Base-by-base conservation (phyloP, 108 stramenopile genomes). In the Epithemia pelagica region DNA sequence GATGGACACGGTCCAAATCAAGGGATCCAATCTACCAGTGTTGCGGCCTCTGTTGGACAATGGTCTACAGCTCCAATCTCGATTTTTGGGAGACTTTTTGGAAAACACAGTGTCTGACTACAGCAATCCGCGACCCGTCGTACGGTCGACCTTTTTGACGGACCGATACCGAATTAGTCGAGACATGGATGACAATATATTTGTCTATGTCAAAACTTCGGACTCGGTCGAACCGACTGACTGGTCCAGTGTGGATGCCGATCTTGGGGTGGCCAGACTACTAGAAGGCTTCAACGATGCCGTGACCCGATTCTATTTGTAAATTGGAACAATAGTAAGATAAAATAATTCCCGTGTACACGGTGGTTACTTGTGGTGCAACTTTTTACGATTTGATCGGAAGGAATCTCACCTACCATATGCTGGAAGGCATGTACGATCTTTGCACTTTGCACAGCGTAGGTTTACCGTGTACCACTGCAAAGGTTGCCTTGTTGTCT, bases 1-100 rank as follows among this genome's bases (percentile, higher is more conserved):
- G 54, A 86, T 90, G 86, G 85, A 87, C 64, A 87, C 83, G 5
- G 92, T 91, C 10, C 77, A 91, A 71, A 89, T 94, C 55, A 87
- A 85, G 67, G 92, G 92, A 24, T 78, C 74, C 23, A 94, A 94
- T 59, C 58, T 94, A 46, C 92, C 90, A 0, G 62, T 74, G 1
- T 61, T 94, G 61, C 69, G 87, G 54, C 67, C 60, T 28, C 20
- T 91, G 28, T 60, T 94, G n/a, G 88, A 94, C 63, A 61, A 53
- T 46, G 80, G 78, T 30, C 28, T 76, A 28, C 73, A 77, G 54
- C 66, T 94, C 19, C 63, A 83, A 54, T 85, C 86, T 23, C 71
- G 88, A 58, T 66, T 69, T 2, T 66, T 94, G 62, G 87, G 74
- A 3, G 63, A 65, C 51, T 68, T 86, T 30, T 66, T 94, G 25